A percentile compares a stretch with the other conserved stretches of the same genome.
Conservation (phyloP, 805 yeast species). For the Groenewaldozyma tartarivorans region DNA sequence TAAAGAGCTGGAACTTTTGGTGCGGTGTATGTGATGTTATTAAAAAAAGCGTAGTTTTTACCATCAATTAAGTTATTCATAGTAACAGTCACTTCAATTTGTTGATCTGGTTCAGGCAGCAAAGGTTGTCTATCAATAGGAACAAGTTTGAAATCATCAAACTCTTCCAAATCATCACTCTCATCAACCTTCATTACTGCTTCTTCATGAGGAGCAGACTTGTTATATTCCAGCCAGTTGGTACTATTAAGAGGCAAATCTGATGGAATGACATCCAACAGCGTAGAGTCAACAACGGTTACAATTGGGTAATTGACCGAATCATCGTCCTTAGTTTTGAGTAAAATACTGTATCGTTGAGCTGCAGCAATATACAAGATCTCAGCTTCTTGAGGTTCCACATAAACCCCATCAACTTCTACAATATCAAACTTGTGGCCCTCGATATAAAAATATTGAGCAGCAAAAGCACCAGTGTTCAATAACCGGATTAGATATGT, state of each 20-base stretch:
- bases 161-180: conserved; percentile 38
- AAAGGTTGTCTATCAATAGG: conserved; percentile 50
- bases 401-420: conserved; percentile 87
- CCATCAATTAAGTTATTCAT: conserved; percentile 83
- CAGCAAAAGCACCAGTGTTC: conserved; percentile 85
- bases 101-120: conserved; percentile 53
- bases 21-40: conserved; percentile 62
- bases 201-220: conserved; percentile 36
- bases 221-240: conserved; percentile 54
- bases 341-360: conserved; percentile 77
- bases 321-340: conserved; percentile 59
- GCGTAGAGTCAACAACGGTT: conserved; percentile 68
- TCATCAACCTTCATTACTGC: conserved; percentile 27
- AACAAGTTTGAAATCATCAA: conserved; percentile 69
- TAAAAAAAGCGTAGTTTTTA: conserved; percentile 83
- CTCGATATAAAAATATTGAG: conserved; percentile 82
- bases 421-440: conserved; percentile 80
- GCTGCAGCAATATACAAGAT: conserved; percentile 78
- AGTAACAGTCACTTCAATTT: conserved; percentile 56
- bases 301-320: conserved; percentile 68
- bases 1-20: conserved; percentile 82
- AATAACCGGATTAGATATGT: conserved; percentile 75
- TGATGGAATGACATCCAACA: conserved; percentile 69
- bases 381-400: conserved; percentile 61
- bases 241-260: conserved; percentile 66